phyloP scores from a whole-genome alignment of 2,329 filamentous ascomycete species.

The Ilyonectria robusta region DNA sequence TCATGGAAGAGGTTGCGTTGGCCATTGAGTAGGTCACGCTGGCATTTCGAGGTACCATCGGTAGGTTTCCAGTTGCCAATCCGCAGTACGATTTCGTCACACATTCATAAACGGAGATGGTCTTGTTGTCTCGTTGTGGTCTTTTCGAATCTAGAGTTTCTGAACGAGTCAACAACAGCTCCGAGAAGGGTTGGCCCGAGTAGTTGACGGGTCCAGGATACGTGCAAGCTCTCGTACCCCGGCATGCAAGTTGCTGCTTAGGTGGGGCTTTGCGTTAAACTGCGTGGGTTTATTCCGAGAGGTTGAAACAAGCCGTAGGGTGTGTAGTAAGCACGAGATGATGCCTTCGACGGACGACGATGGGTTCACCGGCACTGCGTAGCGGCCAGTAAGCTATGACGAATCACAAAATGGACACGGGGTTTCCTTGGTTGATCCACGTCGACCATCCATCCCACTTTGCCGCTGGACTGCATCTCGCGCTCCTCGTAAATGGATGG shows the following conservation, averaged over 20 bases:
- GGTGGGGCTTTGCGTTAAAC: conserved; percentile 17
- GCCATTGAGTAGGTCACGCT: not conserved
- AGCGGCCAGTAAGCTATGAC: conserved; percentile 16
- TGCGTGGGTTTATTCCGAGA: conserved; percentile 16
- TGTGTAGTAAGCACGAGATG: conserved; percentile 10
- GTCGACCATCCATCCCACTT: conserved; percentile 32
- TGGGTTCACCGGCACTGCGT: conserved; percentile 10
- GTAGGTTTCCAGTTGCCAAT: not conserved
- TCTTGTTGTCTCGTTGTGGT: not conserved
- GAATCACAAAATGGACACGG: conserved; percentile 15
- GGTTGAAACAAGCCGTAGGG: conserved; percentile 18
- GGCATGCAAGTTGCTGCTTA: conserved; percentile 13
- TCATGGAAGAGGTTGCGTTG: not conserved
- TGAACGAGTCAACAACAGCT: conserved; percentile 3
- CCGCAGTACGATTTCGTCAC: no score
- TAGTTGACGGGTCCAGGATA: conserved; percentile 5
- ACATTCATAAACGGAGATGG: not conserved
- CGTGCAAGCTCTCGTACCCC: conserved; percentile 16
- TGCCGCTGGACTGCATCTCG: conserved; percentile 26
- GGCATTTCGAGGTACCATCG: not conserved
- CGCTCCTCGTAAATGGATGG: conserved; percentile 19
- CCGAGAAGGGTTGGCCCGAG: conserved; percentile 2
- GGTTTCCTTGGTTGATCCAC: conserved; percentile 15
- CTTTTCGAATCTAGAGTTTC: not conserved
- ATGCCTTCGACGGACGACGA: conserved; percentile 20